Percentiles rank a stretch among this genome's conserved stretches.
Evolutionary conservation across 768 basidiomycete species (phyloP).

Genomic region (Tricholomella constricta): DNA sequence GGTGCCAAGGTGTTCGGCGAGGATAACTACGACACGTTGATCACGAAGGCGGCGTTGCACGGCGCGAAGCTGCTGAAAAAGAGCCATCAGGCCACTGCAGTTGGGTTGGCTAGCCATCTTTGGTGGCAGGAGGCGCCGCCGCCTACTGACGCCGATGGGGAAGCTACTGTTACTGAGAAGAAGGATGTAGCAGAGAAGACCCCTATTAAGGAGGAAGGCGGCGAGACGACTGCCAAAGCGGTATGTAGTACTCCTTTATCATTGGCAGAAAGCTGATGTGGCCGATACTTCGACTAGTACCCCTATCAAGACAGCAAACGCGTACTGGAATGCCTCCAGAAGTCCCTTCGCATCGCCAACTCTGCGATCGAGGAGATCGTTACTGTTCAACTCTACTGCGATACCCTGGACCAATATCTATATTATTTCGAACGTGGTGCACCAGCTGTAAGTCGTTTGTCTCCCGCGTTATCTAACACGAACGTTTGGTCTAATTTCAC

Average conservation of each 20-base stretch:
- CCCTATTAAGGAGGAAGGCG: slow-evolving; percentile 40
- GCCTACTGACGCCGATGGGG: slow-evolving; percentile 37
- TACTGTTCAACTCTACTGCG: slow-evolving; percentile 93
- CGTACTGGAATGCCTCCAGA: slow-evolving; percentile 96
- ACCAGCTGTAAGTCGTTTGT: slow-evolving; percentile 69
- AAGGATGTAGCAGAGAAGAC: slow-evolving; percentile 40
- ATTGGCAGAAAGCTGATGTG: slow-evolving; percentile 1
- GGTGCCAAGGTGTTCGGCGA: slow-evolving; percentile 87
- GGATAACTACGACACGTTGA: slow-evolving; percentile 96
- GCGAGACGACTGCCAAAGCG: slow-evolving; percentile 47
- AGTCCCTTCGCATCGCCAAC: slow-evolving; percentile 93
- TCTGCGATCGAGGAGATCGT: slow-evolving; percentile 97
- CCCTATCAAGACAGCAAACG: slow-evolving; percentile 95
- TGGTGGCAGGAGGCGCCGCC: slow-evolving; percentile 90
- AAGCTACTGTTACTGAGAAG: slow-evolving; percentile 34
- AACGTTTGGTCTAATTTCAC: background rate
- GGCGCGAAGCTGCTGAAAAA: slow-evolving; percentile 97
- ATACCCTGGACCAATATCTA: slow-evolving; percentile 93
- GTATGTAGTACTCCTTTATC: slow-evolving; percentile 36
- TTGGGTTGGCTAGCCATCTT: slow-evolving; percentile 91
- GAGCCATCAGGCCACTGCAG: slow-evolving; percentile 95
- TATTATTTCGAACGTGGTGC: slow-evolving; percentile 96
- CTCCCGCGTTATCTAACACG: background rate
- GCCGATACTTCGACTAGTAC: slow-evolving; percentile 44
- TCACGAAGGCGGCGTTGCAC: slow-evolving; percentile 98